phyloP scores from a whole-genome alignment of 345 rosid species.

The Murraya koenigii region DNA sequence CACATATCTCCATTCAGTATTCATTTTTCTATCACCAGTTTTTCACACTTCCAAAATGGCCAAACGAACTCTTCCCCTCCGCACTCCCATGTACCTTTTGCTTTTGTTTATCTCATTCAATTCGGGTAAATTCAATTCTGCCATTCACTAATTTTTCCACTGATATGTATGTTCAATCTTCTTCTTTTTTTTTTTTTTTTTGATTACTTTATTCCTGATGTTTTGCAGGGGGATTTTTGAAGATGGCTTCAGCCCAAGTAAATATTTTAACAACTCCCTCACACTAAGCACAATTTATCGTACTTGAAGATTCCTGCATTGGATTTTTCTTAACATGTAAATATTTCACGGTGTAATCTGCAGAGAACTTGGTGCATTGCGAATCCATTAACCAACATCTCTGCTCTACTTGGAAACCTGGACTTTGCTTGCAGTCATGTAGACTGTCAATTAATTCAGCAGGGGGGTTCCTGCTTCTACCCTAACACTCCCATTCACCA shows the following conservation, averaged over 20 bases:
- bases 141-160: no score
- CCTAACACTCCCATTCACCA: conserved; percentile 8
- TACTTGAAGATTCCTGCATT: not conserved
- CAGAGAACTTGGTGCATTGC: conserved; percentile 19
- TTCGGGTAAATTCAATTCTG: not conserved
- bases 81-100: not conserved
- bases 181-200: no score
- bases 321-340: not conserved
- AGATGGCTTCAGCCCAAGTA: conserved; percentile 6
- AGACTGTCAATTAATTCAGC: conserved; percentile 10
- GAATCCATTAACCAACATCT: not conserved
- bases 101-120: not conserved
- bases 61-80: conserved; percentile 2
- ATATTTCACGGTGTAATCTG: not conserved
- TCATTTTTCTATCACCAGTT: not conserved
- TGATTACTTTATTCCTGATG: not conserved
- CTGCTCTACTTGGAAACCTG: conserved; percentile 8
- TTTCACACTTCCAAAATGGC: conserved; percentile 8
- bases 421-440: conserved; percentile 19
- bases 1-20: not conserved
- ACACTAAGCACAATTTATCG: not conserved
- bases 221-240: conserved; percentile 2
- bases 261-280: not conserved
- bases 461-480: conserved; percentile 18
- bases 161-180: no score